phyloP scores from a whole-genome alignment of 768 basidiomycete genomes.

The Sarcodon sp. region DNA sequence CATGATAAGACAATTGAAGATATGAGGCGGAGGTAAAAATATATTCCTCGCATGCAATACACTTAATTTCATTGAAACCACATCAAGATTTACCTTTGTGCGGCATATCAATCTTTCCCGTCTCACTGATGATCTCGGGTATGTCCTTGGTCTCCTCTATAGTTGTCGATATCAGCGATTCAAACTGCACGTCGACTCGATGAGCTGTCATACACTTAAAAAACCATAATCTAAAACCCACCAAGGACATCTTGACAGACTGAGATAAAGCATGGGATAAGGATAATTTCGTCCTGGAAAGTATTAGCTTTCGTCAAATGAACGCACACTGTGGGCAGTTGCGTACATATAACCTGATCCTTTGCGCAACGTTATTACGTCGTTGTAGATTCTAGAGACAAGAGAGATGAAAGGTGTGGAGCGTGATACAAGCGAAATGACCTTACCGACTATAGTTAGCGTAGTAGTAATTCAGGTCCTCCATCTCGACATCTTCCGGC shows the following conservation, averaged over 20 bases:
- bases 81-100: conserved; percentile 46
- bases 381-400: conserved; percentile 74
- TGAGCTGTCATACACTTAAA: not conserved
- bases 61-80: conserved; percentile 1
- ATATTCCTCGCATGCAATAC: not conserved
- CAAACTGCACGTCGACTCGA: conserved; percentile 41
- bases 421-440: not conserved
- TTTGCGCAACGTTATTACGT: conserved; percentile 89
- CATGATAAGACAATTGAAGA: not conserved
- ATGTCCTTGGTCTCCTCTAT: conserved; percentile 97
- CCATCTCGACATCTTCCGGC: conserved; percentile 87
- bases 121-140: conserved; percentile 85
- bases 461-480: conserved; percentile 94
- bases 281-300: conserved; percentile 82
- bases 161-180: conserved; percentile 82
- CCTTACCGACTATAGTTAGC: conserved; percentile 88
- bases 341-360: conserved; percentile 92
- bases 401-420: conserved; percentile 4
- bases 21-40: not conserved
- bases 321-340: conserved; percentile 6
- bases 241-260: conserved; percentile 93
- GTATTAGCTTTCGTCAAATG: conserved; percentile 1
- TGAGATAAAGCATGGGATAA: conserved; percentile 91
- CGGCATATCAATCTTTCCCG: conserved; percentile 86
- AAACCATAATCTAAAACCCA: conserved; percentile 16